A percentile compares a stretch with the other conserved stretches of the same genome.
phyloP scores from a whole-genome alignment of 345 rosid species.

The Eucalyptus erythrocorys region DNA sequence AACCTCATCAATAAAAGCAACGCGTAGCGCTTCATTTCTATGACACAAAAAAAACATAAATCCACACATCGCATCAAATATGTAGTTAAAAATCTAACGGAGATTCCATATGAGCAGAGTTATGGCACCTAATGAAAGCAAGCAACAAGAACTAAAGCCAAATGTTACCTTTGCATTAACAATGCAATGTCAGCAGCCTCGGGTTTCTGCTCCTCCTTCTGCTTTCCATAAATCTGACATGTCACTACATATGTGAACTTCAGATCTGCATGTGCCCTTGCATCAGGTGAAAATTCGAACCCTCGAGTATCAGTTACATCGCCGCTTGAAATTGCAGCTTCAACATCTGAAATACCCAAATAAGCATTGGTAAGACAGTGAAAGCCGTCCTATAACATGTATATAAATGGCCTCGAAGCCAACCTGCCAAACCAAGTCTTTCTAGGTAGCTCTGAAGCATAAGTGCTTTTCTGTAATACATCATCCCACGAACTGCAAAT shows the following conservation, averaged over 20 bases:
- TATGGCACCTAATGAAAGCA: neutral
- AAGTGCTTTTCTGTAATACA: constrained; percentile 96
- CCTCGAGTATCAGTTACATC: constrained; percentile 59
- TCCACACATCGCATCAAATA: neutral
- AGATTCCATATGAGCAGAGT: neutral
- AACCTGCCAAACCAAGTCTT: constrained; percentile 59
- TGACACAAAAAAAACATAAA: constrained; percentile 1
- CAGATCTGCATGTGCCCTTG: constrained; percentile 81
- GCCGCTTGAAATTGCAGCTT: constrained; percentile 38
- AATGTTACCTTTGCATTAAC: constrained; percentile 75
- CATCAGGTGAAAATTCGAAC: constrained; percentile 88
- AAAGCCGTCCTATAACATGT: neutral
- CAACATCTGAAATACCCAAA: constrained; percentile 36
- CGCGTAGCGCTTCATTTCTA: constrained; percentile 98
- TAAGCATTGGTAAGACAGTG: neutral
- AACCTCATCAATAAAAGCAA: constrained; percentile 89
- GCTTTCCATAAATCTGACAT: constrained; percentile 96
- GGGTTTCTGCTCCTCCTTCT: constrained; percentile 90
- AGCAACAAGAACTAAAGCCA: neutral
- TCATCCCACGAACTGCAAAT: constrained; percentile 94
- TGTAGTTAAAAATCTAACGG: neutral
- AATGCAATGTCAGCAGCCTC: constrained; percentile 91
- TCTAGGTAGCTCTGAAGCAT: constrained; percentile 92
- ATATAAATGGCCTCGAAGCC: constrained; percentile 2
- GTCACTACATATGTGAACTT: constrained; percentile 94